A percentile compares a stretch with the other conserved stretches of the same genome.
Conservation (phyloP, 2,329 filamentous ascomycete genomes). For the Tolypocladium endophyticum region DNA sequence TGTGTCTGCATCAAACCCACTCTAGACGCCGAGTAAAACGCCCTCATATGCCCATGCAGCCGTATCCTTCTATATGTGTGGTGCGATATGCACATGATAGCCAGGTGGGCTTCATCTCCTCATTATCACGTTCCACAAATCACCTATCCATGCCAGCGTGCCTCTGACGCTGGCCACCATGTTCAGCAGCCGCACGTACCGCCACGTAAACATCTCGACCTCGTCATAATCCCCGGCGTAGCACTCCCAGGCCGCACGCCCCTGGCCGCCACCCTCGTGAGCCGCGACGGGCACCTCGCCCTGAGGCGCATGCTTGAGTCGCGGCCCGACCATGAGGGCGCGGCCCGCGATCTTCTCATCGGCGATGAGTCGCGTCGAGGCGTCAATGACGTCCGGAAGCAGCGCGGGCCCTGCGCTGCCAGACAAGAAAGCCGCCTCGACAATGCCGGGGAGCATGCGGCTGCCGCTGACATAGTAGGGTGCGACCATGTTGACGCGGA, state of each 20-base stretch:
- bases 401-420: conserved; percentile 39
- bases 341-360: conserved; percentile 47
- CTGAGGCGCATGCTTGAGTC: conserved; percentile 24
- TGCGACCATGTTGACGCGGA: conserved; percentile 55
- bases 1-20: too few species aligned
- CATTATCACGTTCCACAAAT: conserved; percentile 3
- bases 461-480: conserved; percentile 58
- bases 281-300: conserved; percentile 18
- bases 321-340: conserved; percentile 47
- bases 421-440: conserved; percentile 40
- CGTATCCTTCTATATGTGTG: neutral
- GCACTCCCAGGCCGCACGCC: conserved; percentile 47
- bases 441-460: conserved; percentile 34
- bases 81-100: neutral
- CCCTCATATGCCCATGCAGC: neutral
- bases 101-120: neutral
- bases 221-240: conserved; percentile 49
- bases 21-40: neutral
- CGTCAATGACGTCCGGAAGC: conserved; percentile 51
- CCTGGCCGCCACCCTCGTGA: conserved; percentile 26
- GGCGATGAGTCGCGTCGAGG: conserved; percentile 49
- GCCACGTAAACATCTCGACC: conserved; percentile 43
- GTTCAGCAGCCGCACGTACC: conserved; percentile 45
- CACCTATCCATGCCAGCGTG: conserved; percentile 37
- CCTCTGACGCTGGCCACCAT: conserved; percentile 35